These are phyloP conservation scores for Sporobolomyces pararoseus DNA, from an alignment of 768 basidiomycete species.

Conservation along the genomic window DNA sequence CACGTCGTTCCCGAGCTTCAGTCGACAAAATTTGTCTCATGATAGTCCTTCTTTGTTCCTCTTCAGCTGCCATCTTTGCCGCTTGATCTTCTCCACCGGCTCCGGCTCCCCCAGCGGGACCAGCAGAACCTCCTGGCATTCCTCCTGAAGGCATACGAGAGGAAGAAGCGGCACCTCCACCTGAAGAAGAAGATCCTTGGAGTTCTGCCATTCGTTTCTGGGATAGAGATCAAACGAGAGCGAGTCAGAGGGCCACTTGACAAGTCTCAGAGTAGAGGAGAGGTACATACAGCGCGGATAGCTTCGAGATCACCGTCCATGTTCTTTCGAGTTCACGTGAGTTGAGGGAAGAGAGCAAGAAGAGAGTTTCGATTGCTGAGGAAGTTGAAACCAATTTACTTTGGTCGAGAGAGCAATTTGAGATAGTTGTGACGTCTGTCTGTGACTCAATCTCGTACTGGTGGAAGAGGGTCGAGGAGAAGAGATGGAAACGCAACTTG, in stretches of 20 bases:
- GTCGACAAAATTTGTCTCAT: constrained; percentile 72
- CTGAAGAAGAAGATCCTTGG: constrained; percentile 40
- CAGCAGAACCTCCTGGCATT: constrained; percentile 22
- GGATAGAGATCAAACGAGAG: not conserved
- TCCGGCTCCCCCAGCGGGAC: constrained; percentile 20
- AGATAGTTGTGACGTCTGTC: too few species aligned
- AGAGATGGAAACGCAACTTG: not conserved
- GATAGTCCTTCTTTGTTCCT: constrained; percentile 70
- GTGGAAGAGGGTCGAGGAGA: not conserved
- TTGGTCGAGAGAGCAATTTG: too few species aligned
- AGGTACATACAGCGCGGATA: constrained; percentile 52
- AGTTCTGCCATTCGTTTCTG: constrained; percentile 51
- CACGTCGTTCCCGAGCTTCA: constrained; percentile 76
- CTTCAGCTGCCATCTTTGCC: constrained; percentile 59
- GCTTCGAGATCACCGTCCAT: constrained; percentile 54
- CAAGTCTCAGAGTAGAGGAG: not conserved
- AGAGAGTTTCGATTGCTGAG: not conserved
- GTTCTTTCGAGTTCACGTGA: not conserved
- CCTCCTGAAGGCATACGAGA: constrained; percentile 2
- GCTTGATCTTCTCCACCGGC: constrained; percentile 53
- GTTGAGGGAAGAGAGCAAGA: not conserved
- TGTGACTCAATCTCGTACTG: too few species aligned
- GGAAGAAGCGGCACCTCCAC: constrained; percentile 16
- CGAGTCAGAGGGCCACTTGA: too few species aligned
- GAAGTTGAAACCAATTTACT: not conserved